Base-by-base conservation (phyloP, 2,329 filamentous ascomycete species). In the Fusarium succisae region DNA sequence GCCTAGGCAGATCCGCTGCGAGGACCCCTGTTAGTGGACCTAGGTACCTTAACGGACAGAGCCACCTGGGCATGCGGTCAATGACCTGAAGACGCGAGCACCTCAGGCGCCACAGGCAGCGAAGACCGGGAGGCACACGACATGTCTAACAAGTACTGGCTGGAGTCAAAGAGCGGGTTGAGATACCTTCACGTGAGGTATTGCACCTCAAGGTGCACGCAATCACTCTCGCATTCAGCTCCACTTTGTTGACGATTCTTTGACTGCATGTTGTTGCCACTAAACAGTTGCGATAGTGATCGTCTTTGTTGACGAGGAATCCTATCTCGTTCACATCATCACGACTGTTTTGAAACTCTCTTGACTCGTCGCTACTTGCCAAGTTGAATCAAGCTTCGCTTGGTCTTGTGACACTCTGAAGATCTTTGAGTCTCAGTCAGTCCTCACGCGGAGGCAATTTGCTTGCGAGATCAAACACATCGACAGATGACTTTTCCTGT, bases 171-270 rank as follows among this genome's bases (percentile, higher is more conserved):
- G 48, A 39, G 39, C 45, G 39, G 47, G 38, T 37, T 54, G 38
- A 63, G 58, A 68, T 66, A 75, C 72, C 67, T 75, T 74, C 72
- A 75, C 69, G 57, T 75, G 61, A 73, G 51, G 72, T 75, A 73
- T 48, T 63, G 15, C 32, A 57, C 10, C n/a, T 22, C 28, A 10
- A 50, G 58, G 69, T 63, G 60, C 64, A 70, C 44, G 37, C 66
- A 59, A 61, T 70, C 48, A 35, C 35, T 64, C 61, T 62, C n/a
- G 45, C 41, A 64, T 50, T 38, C 37, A 57, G 44, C 18, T 50
- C 41, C 28, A 35, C 53, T 55, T 39, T 44, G 38, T 37, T 57
- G 37, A 47, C 51, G 41, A 66, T 73, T 41, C 39, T 47, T 59
- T 38, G 32, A 39, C 48, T 60, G 24, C 10, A 57, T 32, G 38